Base-by-base conservation (phyloP, 306 rosid genomes). In the Morella rubra region DNA sequence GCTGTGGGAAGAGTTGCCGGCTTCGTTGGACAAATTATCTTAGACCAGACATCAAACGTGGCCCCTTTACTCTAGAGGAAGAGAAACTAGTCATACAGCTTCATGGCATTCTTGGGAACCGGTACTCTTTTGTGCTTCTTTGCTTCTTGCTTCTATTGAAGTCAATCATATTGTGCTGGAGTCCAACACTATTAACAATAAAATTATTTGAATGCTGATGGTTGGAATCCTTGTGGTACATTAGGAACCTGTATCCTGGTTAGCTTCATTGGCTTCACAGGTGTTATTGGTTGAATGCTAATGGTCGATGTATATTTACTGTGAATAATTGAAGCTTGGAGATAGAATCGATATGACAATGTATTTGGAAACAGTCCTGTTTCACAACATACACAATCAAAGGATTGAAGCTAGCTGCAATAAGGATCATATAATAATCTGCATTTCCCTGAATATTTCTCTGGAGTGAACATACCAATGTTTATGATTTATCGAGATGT, bases 1-100 rank as follows among this genome's bases (percentile, higher is more conserved):
- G 99, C 6, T 96, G 99, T n/a, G 99, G 99, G 44, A 96, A 96
- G 90, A 96, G 99, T 87, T 96, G 99, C 75, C 77, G 99, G 71
- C 86, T 96, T 65, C 88, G 99, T 69, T 96, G 99, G 99, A 91
- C 91, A 15, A 96, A 96, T 79, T 96, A 96, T 84, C 92, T 96
- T 1, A 85, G 97, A 79, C 99, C 99, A 9, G 98, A 96, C 71
- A 96, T 96, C 27, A 96, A 91, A 78, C 91, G 98, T 3, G 99
- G 99, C 8, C 97, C 97, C 47, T 92, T 96, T 73, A 88, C 87
- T 55, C 66, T 44, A 5, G 93, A 91, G 46, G 99, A 96, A 82
- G 97, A 96, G 84, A 91, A 91, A 82, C 90, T 92, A 49, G 93
- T 96, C 80, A 86, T 92, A 27, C 99, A 91, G 81, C 99, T 96